A percentile compares a stretch with the other conserved stretches of the same genome.
Evolutionary conservation across 805 yeast species (phyloP).

Genomic region (Clavispora santaluciae): DNA sequence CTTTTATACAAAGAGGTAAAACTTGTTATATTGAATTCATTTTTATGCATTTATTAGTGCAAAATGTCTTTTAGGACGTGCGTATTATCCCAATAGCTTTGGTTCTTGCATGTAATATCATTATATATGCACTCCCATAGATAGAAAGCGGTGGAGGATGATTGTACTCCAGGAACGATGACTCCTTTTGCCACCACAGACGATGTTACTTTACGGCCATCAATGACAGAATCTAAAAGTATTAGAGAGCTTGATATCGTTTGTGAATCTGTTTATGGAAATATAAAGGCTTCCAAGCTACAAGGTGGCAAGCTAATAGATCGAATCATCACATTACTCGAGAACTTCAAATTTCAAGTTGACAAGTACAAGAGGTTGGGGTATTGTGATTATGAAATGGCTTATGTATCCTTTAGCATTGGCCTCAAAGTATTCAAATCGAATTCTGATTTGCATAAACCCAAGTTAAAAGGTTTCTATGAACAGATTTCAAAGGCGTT

Average conservation of each 20-base stretch:
- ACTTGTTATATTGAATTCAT: too few relatives aligned
- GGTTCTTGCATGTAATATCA: background rate
- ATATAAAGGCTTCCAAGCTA: background rate
- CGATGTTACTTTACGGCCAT: background rate
- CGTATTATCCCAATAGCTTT: too few relatives aligned
- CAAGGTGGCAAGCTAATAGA: background rate
- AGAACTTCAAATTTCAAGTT: constrained; percentile 29
- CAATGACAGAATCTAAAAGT: background rate
- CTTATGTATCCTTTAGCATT: constrained; percentile 22
- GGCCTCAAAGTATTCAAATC: constrained; percentile 2
- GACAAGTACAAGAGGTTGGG: constrained; percentile 24
- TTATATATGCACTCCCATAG: background rate
- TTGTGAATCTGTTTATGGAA: background rate
- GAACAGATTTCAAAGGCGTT: background rate
- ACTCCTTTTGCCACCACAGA: background rate
- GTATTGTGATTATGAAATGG: constrained; percentile 35
- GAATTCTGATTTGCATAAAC: background rate
- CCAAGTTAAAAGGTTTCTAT: background rate
- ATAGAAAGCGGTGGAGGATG: background rate
- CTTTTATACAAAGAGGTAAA: too few relatives aligned
- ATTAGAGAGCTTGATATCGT: background rate
- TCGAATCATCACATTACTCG: constrained; percentile 22
- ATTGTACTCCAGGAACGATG: background rate
- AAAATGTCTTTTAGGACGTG: too few relatives aligned
- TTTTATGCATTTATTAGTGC: too few relatives aligned